Conservation (phyloP, 805 yeast genomes). For the Ogataea siamensis region DNA sequence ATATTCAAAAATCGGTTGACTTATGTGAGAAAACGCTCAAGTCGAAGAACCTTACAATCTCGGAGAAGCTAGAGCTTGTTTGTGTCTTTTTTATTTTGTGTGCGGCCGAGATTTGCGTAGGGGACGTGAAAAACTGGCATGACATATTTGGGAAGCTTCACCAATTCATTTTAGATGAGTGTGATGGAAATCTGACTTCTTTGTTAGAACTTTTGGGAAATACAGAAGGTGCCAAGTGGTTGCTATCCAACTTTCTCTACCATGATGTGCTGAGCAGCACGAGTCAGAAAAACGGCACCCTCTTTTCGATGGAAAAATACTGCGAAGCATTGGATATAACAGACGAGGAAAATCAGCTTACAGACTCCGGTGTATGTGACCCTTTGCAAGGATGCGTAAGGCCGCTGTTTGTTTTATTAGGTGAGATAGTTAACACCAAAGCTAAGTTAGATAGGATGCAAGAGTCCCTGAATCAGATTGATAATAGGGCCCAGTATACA, state of each 20-base stretch:
- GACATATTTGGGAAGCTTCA: constrained; percentile 18
- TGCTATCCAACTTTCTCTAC: constrained; percentile 37
- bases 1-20: constrained; percentile 7
- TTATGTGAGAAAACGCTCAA: constrained; percentile 12
- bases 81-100: constrained; percentile 24
- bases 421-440: constrained; percentile 35
- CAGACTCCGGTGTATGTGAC: constrained; percentile 27
- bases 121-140: constrained; percentile 25
- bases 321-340: constrained; percentile 24
- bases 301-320: constrained; percentile 33
- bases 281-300: constrained; percentile 36
- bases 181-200: constrained; percentile 30
- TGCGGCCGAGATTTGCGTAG: constrained; percentile 28
- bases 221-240: constrained; percentile 34
- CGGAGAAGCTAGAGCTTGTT: constrained; percentile 18
- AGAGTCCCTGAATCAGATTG: background rate
- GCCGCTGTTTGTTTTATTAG: constrained; percentile 36
- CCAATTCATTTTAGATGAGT: constrained; percentile 22
- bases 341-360: constrained; percentile 5
- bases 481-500: background rate
- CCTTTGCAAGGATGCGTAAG: constrained; percentile 42
- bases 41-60: constrained; percentile 2
- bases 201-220: constrained; percentile 21
- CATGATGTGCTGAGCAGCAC: constrained; percentile 39
- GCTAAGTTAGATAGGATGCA: constrained; percentile 12